Percentiles rank a stretch among this genome's conserved stretches.
phyloP scores from a whole-genome alignment of 2,329 filamentous ascomycete species.

The Blastomyces percursus region DNA sequence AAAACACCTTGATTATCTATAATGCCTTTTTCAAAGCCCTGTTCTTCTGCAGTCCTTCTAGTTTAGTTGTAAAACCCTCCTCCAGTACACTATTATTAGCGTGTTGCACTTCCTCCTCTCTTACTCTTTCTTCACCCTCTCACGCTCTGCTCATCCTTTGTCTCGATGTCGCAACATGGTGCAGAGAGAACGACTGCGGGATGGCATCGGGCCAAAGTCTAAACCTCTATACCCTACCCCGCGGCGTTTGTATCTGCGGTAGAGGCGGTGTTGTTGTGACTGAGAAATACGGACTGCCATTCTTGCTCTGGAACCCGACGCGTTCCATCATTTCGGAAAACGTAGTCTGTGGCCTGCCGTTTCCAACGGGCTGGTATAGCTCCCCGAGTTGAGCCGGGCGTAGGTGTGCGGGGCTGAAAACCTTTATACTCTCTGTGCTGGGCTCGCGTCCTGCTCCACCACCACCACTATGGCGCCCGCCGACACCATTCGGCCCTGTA shows the following conservation, averaged over 20 bases:
- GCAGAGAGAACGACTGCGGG: not conserved
- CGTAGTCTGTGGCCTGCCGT: slow-evolving; percentile 24
- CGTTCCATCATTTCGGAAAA: slow-evolving; percentile 30
- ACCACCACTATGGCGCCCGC: not conserved
- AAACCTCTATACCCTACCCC: not conserved
- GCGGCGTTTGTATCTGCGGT: not conserved
- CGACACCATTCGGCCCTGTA: slow-evolving; percentile 6
- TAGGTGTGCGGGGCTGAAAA: slow-evolving; percentile 34
- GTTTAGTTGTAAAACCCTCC: not conserved
- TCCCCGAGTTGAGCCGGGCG: slow-evolving; percentile 19
- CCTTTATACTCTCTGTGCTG: slow-evolving; percentile 37
- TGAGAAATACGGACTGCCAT: slow-evolving; percentile 22
- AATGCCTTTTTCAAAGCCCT: no score
- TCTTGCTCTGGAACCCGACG: slow-evolving; percentile 25
- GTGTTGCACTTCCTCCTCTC: not conserved
- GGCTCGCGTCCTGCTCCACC: slow-evolving; percentile 9
- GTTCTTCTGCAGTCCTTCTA: not conserved
- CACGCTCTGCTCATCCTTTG: not conserved
- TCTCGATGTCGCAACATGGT: not conserved
- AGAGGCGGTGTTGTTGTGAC: slow-evolving; percentile 17
- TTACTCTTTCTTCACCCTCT: not conserved
- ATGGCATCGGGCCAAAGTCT: not conserved
- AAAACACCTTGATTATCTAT: not conserved
- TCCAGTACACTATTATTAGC: not conserved
- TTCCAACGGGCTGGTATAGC: slow-evolving; percentile 20